Percentiles rank a stretch among this genome's conserved stretches.
Evolutionary conservation across 1,284 basidiomycete genomes (phyloP).

Genomic region (Serendipita sp.): DNA sequence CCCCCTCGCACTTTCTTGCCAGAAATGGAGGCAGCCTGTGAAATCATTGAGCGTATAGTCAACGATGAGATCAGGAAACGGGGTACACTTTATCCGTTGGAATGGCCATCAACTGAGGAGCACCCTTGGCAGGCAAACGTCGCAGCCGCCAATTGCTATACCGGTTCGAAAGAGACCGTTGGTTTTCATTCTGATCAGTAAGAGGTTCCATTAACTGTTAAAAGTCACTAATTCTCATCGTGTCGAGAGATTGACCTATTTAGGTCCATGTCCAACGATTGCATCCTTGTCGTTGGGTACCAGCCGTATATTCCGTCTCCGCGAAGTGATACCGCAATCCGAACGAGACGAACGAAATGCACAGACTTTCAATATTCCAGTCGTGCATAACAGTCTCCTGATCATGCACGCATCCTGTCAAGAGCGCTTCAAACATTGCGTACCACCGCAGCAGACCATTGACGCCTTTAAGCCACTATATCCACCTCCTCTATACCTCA

Average conservation of each 20-base stretch:
- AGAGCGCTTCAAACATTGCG: slow-evolving; percentile 74
- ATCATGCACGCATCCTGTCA: slow-evolving; percentile 90
- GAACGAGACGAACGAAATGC: slow-evolving; percentile 40
- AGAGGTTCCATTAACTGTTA: slow-evolving; percentile 20
- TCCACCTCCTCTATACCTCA: slow-evolving; percentile 26
- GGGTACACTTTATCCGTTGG: slow-evolving; percentile 42
- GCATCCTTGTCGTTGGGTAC: slow-evolving; percentile 84
- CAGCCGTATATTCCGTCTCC: slow-evolving; percentile 58
- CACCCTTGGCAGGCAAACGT: slow-evolving; percentile 73
- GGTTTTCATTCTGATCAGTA: slow-evolving; percentile 66
- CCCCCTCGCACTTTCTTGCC: slow-evolving; percentile 48
- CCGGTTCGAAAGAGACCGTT: slow-evolving; percentile 71
- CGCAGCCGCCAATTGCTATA: slow-evolving; percentile 82
- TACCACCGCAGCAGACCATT: slow-evolving; percentile 62
- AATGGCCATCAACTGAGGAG: slow-evolving; percentile 47
- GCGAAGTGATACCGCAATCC: slow-evolving; percentile 53
- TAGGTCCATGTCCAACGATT: slow-evolving; percentile 86
- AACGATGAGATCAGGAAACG: slow-evolving; percentile 57
- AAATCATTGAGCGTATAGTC: slow-evolving; percentile 60
- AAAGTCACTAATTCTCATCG: not conserved
- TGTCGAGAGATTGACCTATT: slow-evolving; percentile 47
- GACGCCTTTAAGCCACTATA: slow-evolving; percentile 60
- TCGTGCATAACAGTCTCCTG: slow-evolving; percentile 74
- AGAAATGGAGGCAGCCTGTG: slow-evolving; percentile 67
- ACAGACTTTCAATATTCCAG: slow-evolving; percentile 69